Conservation (phyloP, 805 yeast genomes). For the Zygosaccharomyces rouxii region DNA sequence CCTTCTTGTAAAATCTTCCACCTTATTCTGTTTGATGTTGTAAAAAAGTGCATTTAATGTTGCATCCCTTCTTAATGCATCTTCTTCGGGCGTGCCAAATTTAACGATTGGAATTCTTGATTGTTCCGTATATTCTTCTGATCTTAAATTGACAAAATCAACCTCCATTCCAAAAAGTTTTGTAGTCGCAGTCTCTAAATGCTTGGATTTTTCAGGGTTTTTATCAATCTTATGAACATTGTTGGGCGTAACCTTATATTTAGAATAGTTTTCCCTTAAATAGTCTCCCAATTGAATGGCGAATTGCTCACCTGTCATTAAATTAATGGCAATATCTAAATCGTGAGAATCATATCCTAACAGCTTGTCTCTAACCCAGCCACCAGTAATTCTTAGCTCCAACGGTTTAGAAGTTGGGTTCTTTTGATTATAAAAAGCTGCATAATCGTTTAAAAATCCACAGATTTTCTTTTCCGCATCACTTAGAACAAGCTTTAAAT, state of each 20-base stretch:
- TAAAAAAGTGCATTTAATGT: constrained; percentile 90
- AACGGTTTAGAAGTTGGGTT: constrained; percentile 17
- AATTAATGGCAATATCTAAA: constrained; percentile 86
- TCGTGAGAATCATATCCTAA: constrained; percentile 79
- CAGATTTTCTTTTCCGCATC: constrained; percentile 28
- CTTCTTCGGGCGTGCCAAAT: constrained; percentile 88
- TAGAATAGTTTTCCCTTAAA: constrained; percentile 33
- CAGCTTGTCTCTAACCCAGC: constrained; percentile 96
- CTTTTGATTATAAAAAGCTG: constrained; percentile 23
- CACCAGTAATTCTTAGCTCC: constrained; percentile 78
- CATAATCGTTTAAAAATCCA: constrained; percentile 28
- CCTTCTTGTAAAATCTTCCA: constrained; percentile 79
- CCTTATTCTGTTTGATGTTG: constrained; percentile 59
- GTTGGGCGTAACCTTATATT: constrained; percentile 34
- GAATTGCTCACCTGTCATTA: constrained; percentile 79
- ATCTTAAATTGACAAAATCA: constrained; percentile 88
- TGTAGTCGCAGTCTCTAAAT: constrained; percentile 93
- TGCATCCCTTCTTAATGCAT: constrained; percentile 91
- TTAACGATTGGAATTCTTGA: constrained; percentile 81
- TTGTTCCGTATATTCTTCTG: constrained; percentile 76
- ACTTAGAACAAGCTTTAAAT: constrained; percentile 14
- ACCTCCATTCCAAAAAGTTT: constrained; percentile 77
- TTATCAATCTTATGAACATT: constrained; percentile 76
- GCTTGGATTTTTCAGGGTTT: constrained; percentile 95
- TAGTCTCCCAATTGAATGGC: constrained; percentile 62